A percentile compares a stretch with the other conserved stretches of the same genome.
Evolutionary conservation across 257 asterid genomes (phyloP).

Genomic region (Plectranthus barbatus): DNA sequence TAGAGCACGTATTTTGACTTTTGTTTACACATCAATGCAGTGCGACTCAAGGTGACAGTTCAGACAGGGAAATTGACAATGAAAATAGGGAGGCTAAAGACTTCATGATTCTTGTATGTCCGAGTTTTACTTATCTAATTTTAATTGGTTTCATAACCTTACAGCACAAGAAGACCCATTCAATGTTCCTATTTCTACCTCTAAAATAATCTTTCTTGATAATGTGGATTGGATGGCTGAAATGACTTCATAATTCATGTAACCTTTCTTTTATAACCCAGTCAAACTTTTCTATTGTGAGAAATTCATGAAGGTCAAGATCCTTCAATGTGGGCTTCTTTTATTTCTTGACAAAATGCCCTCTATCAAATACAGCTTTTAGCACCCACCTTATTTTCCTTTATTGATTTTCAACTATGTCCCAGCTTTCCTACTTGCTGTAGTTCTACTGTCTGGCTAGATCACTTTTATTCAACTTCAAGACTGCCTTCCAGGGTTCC

Average conservation of each 20-base stretch:
- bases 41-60: slow-evolving; percentile 54
- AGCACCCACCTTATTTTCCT: neutral
- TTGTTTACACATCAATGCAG: slow-evolving; percentile 47
- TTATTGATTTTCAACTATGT: neutral
- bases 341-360: neutral
- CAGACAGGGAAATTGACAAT: slow-evolving; percentile 57
- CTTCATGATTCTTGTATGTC: slow-evolving; percentile 75
- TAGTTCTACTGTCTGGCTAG: neutral
- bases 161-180: neutral
- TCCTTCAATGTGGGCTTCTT: neutral
- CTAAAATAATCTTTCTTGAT: neutral
- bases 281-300: too few species aligned
- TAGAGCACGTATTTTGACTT: slow-evolving; percentile 25
- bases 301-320: slow-evolving; percentile 10
- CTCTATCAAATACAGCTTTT: neutral
- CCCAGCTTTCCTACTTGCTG: neutral
- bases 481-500: neutral
- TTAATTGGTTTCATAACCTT: slow-evolving; percentile 2
- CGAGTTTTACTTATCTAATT: slow-evolving; percentile 8
- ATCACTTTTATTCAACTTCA: neutral
- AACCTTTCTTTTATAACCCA: neutral
- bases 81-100: slow-evolving; percentile 63
- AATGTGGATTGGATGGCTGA: slow-evolving; percentile 1
- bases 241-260: neutral
- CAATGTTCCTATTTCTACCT: neutral